Evolutionary conservation across 257 asterid species (phyloP).

Genomic region (Petunia secreta): DNA sequence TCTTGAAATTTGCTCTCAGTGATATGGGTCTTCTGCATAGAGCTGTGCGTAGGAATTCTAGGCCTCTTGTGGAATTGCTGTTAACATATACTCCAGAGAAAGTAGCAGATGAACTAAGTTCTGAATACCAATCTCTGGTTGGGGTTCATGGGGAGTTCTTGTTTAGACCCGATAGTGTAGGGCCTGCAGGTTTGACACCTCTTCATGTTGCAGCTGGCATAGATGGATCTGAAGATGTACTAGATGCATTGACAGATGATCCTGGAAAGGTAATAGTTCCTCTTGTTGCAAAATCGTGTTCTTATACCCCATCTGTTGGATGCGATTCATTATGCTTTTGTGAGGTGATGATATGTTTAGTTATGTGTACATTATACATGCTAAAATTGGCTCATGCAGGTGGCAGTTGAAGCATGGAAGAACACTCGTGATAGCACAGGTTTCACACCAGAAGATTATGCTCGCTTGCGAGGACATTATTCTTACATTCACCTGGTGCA

Average conservation of each 20-base stretch:
- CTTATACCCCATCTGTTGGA: not conserved
- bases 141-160: constrained; percentile 39
- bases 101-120: constrained; percentile 53
- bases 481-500: constrained; percentile 73
- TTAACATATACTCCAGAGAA: constrained; percentile 59
- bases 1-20: constrained; percentile 52
- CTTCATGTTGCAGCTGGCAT: constrained; percentile 85
- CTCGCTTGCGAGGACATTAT: constrained; percentile 79
- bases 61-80: constrained; percentile 66
- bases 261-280: constrained; percentile 59
- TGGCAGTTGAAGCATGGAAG: constrained; percentile 78
- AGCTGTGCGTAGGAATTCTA: constrained; percentile 74
- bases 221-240: constrained; percentile 71
- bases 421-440: constrained; percentile 67
- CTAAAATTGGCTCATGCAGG: constrained; percentile 40
- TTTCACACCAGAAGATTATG: constrained; percentile 76
- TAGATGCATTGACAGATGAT: constrained; percentile 74
- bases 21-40: constrained; percentile 75
- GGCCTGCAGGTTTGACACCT: constrained; percentile 81
- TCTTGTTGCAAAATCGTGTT: not conserved
- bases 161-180: constrained; percentile 69
- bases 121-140: constrained; percentile 46
- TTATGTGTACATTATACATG: not conserved
- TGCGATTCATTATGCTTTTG: not conserved
- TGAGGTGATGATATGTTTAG: not conserved